phyloP scores from a whole-genome alignment of 225 moss, liverwort and hornwort genomes.

The Thuidium tamariscinum region DNA sequence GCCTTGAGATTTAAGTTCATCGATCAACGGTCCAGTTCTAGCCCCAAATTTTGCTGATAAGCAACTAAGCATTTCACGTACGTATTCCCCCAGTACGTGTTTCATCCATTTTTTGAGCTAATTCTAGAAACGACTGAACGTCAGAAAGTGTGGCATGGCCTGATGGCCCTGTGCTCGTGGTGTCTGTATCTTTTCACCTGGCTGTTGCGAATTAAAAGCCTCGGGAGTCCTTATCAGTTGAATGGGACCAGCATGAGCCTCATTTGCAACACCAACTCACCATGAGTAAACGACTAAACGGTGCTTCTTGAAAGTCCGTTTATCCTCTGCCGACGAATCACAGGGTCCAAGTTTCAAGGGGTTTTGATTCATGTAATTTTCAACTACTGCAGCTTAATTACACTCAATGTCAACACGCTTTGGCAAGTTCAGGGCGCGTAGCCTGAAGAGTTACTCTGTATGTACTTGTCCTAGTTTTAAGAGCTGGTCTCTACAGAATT shows the following conservation, averaged over 20 bases:
- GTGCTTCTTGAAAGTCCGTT: not conserved
- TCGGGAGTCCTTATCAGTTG: not conserved
- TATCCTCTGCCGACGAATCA: not conserved
- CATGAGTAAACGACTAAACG: too few species aligned
- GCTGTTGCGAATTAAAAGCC: not conserved
- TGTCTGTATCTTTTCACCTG: not conserved
- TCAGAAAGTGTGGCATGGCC: not conserved
- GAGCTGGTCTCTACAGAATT: not conserved
- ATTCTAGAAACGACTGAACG: not conserved
- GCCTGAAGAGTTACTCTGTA: not conserved
- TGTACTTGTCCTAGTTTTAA: not conserved
- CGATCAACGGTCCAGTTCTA: not conserved
- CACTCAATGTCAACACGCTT: not conserved
- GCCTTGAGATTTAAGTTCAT: too few species aligned
- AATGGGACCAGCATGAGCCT: not conserved
- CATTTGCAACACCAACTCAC: not conserved
- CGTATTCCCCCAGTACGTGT: not conserved
- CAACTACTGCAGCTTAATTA: not conserved
- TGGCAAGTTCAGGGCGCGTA: too few species aligned
- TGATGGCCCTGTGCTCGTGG: not conserved
- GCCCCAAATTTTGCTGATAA: not conserved
- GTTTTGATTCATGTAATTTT: not conserved
- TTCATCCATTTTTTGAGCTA: not conserved
- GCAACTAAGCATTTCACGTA: not conserved
- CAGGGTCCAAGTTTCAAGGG: not conserved